These are phyloP conservation scores for Oenanthe sinensis DNA, from an alignment of 129 eudicot species.

Conservation along the genomic window DNA sequence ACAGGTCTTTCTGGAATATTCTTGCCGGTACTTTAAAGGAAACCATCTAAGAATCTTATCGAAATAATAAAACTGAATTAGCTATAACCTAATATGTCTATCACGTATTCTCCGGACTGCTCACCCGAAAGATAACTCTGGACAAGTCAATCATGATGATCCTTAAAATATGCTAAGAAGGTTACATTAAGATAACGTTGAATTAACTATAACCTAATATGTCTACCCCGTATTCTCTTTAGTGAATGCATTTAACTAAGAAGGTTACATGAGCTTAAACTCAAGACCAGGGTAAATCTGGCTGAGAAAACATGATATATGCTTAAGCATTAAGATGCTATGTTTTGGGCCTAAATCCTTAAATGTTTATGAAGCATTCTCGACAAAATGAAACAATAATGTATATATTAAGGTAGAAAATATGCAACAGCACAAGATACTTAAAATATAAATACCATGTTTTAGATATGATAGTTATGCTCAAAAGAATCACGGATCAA, in stretches of 20 bases:
- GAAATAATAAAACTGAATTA: neutral
- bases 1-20: neutral
- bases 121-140: neutral
- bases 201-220: too few species aligned
- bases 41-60: neutral
- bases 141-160: neutral
- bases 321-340: neutral
- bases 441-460: neutral
- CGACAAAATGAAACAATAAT: neutral
- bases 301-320: neutral
- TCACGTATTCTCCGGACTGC: neutral
- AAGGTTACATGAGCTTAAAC: neutral
- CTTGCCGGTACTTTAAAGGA: neutral
- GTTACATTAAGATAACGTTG: too few species aligned
- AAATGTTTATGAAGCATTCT: neutral
- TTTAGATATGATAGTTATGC: constrained; percentile 1
- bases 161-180: neutral
- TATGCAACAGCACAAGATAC: neutral
- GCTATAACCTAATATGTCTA: neutral
- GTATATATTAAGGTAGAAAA: neutral
- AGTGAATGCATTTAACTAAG: neutral
- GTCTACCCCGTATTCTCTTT: too few species aligned
- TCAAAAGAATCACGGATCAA: neutral
- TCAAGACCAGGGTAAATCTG: neutral
- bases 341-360: neutral